Base-by-base conservation (phyloP, 2,329 filamentous ascomycete genomes). In the Colletotrichum musicola region DNA sequence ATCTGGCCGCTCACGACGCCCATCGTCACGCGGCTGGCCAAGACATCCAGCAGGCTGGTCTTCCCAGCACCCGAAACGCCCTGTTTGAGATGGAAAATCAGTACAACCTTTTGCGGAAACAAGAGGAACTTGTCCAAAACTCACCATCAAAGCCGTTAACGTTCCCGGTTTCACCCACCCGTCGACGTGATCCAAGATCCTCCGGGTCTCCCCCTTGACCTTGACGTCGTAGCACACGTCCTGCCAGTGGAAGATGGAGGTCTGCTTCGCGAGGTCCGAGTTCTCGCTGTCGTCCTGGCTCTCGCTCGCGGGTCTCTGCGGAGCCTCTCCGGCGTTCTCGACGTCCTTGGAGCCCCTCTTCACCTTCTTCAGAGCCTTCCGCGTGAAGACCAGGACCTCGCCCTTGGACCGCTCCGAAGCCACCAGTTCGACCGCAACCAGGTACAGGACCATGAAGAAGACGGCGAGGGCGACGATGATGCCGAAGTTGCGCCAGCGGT, bases 121-220 rank as follows among this genome's bases (percentile, higher is more conserved):
- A 91, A 91, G 61, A 88, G 88, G 47, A 89, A 73, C 89, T 89
- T 56, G 86, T 3, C 30, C 88, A 12, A 89, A 88, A 79, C 90
- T 44, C 14, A 71, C 87, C 89, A 91, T 91, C 1, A 91, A 81
- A 22, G 89, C 89, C 25, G 89, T 92, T 56, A 91, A 78, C 44
- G 89, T 91, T 63, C 89, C 89, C 12, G 90, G 90, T 76, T 91
- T 90, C 69, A 92, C 89, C 88, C 89, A 92, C 18, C 90, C 90
- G 73, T 91, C 87, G 10, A 92, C 88, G 63, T 91, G 83, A 67
- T 92, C 87, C 49, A 92, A 78, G 73, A 93, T 88, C 46, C 88
- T 85, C 20, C 90, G 84, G 7, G 81, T 77, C 69, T 91, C 85
- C 75, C 92, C 92, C 27, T 69, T 69, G 76, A 92, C 90, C 71